phyloP scores from a whole-genome alignment of 225 moss, liverwort and hornwort species.

The Climacium dendroides region DNA sequence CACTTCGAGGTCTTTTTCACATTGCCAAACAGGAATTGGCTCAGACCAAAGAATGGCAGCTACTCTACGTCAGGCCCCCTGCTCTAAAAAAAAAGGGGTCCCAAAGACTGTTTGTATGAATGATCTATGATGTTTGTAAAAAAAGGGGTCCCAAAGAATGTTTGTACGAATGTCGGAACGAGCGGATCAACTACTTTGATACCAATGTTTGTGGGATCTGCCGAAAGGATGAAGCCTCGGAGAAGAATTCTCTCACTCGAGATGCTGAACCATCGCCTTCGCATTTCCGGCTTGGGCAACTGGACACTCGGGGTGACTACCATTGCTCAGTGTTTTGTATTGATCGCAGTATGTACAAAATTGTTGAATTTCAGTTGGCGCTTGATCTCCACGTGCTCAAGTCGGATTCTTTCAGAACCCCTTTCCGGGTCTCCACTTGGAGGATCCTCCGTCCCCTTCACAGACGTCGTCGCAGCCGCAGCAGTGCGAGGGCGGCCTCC shows the following conservation, averaged over 20 bases:
- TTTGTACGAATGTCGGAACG: background rate
- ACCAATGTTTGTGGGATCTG: too few species aligned
- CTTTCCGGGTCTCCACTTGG: background rate
- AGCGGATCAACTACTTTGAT: background rate
- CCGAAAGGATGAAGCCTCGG: background rate
- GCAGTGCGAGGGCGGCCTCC: background rate
- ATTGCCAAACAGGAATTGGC: background rate
- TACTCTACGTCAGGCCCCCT: background rate
- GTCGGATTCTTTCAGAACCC: background rate
- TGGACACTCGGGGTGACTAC: background rate
- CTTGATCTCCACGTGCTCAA: background rate
- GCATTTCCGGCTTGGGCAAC: background rate
- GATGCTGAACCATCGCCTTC: background rate
- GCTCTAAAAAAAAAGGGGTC: background rate
- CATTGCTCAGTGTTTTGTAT: background rate
- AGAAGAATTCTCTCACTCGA: background rate
- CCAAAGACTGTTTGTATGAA: background rate
- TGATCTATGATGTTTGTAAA: too few species aligned
- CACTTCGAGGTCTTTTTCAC: background rate
- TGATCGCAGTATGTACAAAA: background rate
- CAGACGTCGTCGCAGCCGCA: background rate
- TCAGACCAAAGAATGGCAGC: too few species aligned
- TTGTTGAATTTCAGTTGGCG: background rate
- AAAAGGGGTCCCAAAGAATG: background rate
- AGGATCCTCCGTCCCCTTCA: constrained; percentile 2